phyloP scores from a whole-genome alignment of 768 basidiomycete species.

The Russula emetica region DNA sequence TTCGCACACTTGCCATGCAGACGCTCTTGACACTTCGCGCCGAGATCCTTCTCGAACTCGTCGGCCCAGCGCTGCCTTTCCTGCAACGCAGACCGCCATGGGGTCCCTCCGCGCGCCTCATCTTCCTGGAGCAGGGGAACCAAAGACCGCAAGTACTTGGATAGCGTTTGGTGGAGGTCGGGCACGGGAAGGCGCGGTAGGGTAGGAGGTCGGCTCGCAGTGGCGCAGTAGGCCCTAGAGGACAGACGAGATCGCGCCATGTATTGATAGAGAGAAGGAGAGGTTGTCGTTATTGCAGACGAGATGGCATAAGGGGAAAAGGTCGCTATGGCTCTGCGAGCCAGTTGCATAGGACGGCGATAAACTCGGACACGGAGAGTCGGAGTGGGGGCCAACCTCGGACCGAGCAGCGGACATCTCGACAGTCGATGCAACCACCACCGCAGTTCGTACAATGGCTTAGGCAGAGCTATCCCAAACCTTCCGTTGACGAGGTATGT shows the following conservation, averaged over 20 bases:
- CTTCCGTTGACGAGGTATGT: constrained; percentile 59
- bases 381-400: not conserved
- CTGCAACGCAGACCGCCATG: constrained; percentile 49
- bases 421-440: constrained; percentile 33
- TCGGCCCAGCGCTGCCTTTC: constrained; percentile 56
- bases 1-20: constrained; percentile 50
- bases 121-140: constrained; percentile 77
- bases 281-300: not conserved
- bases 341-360: too few relatives aligned
- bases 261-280: not conserved
- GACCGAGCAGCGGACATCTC: too few relatives aligned
- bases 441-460: constrained; percentile 49
- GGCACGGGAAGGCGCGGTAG: constrained; percentile 82
- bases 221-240: not conserved
- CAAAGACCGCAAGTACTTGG: constrained; percentile 73
- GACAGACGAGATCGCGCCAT: constrained; percentile 9
- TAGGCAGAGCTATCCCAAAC: constrained; percentile 51
- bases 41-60: constrained; percentile 70
- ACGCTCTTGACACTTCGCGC: constrained; percentile 63
- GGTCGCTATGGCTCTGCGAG: not conserved
- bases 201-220: constrained; percentile 1
- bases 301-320: constrained; percentile 7
- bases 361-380: not conserved
- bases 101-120: constrained; percentile 51
- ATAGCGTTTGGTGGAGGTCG: constrained; percentile 65